These are phyloP conservation scores for Panellus pusillus DNA, from an alignment of 768 basidiomycete species.

Conservation along the genomic window DNA sequence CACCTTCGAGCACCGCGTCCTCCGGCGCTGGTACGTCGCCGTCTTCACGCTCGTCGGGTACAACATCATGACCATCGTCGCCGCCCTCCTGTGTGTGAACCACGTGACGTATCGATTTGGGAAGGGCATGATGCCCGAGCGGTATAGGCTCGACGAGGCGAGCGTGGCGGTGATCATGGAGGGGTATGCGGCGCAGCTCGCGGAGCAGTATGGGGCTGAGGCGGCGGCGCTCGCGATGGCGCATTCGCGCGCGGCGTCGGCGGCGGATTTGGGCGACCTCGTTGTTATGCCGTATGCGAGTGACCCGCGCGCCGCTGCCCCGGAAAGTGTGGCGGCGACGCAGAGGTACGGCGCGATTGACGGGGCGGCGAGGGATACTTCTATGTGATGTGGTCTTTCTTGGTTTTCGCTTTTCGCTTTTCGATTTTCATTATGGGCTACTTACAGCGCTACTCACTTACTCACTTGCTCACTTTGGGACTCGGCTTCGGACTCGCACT, in stretches of 20 bases:
- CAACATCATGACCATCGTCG: constrained; percentile 63
- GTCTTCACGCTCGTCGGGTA: constrained; percentile 67
- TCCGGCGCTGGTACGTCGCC: constrained; percentile 63
- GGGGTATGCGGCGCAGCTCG: constrained; percentile 65
- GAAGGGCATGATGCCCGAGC: constrained; percentile 87
- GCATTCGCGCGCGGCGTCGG: constrained; percentile 31
- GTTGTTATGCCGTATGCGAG: background rate
- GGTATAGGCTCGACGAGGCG: constrained; percentile 68
- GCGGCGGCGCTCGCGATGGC: constrained; percentile 43
- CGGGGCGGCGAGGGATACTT: too few species aligned
- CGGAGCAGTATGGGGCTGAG: background rate
- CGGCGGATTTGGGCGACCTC: background rate
- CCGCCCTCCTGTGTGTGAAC: constrained; percentile 69
- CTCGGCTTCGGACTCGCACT: too few species aligned
- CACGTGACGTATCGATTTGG: constrained; percentile 87
- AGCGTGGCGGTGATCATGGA: constrained; percentile 85
- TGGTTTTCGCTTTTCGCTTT: too few species aligned
- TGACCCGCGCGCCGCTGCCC: too few species aligned
- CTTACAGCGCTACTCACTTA: too few species aligned
- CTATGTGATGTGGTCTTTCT: too few species aligned
- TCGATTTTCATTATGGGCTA: too few species aligned
- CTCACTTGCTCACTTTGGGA: too few species aligned
- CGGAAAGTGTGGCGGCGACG: too few species aligned
- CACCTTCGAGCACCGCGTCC: constrained; percentile 50
- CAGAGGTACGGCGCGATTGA: too few species aligned